Percentiles rank a stretch among this genome's conserved stretches.
Evolutionary conservation across 306 rosid genomes (phyloP).

Genomic region (Rosa chinensis): DNA sequence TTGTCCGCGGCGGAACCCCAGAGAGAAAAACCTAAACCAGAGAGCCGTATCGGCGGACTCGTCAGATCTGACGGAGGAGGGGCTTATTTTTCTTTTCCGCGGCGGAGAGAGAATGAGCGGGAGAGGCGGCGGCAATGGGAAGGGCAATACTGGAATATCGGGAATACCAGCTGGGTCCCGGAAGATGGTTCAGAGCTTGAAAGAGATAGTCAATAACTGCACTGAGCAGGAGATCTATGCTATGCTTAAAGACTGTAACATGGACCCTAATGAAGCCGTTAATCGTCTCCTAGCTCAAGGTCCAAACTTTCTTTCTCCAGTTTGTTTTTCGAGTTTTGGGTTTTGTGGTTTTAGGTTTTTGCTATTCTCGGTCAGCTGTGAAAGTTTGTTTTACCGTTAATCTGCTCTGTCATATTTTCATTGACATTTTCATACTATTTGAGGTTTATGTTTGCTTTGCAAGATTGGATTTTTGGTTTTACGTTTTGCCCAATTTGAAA

Average conservation of each 20-base stretch:
- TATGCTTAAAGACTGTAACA: constrained; percentile 88
- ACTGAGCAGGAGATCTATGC: constrained; percentile 97
- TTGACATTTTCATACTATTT: too few species aligned
- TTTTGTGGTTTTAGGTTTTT: background rate
- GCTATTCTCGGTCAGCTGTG: background rate
- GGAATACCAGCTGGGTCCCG: constrained; percentile 77
- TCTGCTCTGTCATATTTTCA: too few species aligned
- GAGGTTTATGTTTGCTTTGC: background rate
- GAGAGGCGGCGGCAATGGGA: constrained; percentile 48
- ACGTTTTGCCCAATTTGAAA: background rate
- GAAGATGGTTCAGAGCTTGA: constrained; percentile 91
- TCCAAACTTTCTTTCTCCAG: constrained; percentile 8
- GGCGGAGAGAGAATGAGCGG: constrained; percentile 63
- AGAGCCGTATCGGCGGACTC: constrained; percentile 11
- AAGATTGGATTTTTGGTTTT: background rate
- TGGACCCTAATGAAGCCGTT: constrained; percentile 99
- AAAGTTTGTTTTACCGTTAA: too few species aligned
- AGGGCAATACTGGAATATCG: constrained; percentile 58
- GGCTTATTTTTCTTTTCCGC: background rate
- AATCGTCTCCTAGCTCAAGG: constrained; percentile 99
- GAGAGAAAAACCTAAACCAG: constrained; percentile 6
- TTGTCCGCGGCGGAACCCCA: constrained; percentile 60
- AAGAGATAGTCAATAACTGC: constrained; percentile 81
- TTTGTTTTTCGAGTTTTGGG: background rate
- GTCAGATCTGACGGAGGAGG: constrained; percentile 48